phyloP scores from a whole-genome alignment of 2,329 filamentous ascomycete species.

The Paraconiothyrium sp. region DNA sequence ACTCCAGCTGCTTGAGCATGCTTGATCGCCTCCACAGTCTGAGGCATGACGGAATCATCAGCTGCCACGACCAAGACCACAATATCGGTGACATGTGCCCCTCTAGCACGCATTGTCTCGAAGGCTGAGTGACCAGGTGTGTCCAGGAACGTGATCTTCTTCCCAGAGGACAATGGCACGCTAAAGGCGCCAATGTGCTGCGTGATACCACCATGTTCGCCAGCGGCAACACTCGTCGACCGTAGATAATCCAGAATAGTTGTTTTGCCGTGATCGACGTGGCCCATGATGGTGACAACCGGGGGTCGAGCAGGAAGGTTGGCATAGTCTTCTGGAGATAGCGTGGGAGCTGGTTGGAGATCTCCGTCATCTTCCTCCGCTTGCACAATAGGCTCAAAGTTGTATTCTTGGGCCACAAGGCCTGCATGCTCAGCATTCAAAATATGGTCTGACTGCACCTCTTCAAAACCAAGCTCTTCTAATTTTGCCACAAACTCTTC shows the following conservation, averaged over 20 bases:
- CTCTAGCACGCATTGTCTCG: constrained; percentile 92
- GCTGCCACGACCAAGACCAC: constrained; percentile 95
- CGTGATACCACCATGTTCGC: constrained; percentile 95
- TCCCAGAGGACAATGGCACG: constrained; percentile 82
- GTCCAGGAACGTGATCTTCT: constrained; percentile 94
- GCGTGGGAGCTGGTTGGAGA: constrained; percentile 67
- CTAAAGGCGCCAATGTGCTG: constrained; percentile 99
- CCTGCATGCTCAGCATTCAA: constrained; percentile 91
- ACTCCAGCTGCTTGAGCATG: constrained; percentile 88
- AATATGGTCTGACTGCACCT: constrained; percentile 81
- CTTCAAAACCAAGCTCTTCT: constrained; percentile 90
- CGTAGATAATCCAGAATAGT: constrained; percentile 93
- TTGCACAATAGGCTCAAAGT: constrained; percentile 84
- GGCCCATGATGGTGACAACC: constrained; percentile 98
- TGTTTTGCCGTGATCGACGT: constrained; percentile 98
- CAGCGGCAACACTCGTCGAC: constrained; percentile 88
- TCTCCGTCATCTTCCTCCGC: constrained; percentile 71
- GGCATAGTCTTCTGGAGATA: constrained; percentile 69
- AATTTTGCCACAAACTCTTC: constrained; percentile 79
- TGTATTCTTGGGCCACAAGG: constrained; percentile 90
- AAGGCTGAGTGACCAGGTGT: constrained; percentile 97
- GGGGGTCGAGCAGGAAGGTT: constrained; percentile 79
- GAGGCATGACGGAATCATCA: constrained; percentile 96
- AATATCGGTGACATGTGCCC: constrained; percentile 95
- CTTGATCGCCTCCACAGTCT: constrained; percentile 95